Conservation (phyloP, 2,329 filamentous ascomycete genomes). For the Arachnopeziza araneosa region DNA sequence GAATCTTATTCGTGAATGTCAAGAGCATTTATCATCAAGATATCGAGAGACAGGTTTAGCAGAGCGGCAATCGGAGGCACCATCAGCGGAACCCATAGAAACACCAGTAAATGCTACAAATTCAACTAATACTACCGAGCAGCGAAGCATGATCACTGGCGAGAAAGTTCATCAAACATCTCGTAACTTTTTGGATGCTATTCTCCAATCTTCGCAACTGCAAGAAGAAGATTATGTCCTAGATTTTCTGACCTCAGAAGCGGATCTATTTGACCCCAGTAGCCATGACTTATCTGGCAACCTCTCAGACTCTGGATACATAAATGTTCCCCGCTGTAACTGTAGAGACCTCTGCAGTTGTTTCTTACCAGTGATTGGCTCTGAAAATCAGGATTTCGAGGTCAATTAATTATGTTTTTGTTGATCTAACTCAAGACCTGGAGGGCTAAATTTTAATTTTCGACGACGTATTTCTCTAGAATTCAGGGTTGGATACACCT, state of each 20-base stretch:
- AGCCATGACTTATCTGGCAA: neutral
- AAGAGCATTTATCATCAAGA: neutral
- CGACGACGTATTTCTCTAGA: no score
- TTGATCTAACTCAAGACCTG: neutral
- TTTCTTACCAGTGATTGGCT: neutral
- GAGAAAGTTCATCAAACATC: neutral
- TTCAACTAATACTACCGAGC: no score
- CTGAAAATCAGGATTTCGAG: no score
- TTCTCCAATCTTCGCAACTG: neutral
- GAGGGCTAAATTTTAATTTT: no score
- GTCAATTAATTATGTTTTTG: no score
- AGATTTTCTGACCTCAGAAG: neutral
- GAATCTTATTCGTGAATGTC: slow-evolving; percentile 2
- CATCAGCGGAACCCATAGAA: no score
- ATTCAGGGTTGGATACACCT: no score
- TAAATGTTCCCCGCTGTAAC: neutral
- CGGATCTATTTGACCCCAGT: neutral
- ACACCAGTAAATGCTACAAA: no score
- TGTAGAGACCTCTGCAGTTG: neutral
- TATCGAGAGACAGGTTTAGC: neutral
- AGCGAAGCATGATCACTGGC: no score
- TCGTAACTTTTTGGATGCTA: neutral
- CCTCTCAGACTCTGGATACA: neutral
- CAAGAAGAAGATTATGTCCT: neutral
- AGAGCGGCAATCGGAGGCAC: no score